Evolutionary conservation across 2,329 filamentous ascomycete genomes (phyloP).

Genomic region (Xylariaceae sp.): DNA sequence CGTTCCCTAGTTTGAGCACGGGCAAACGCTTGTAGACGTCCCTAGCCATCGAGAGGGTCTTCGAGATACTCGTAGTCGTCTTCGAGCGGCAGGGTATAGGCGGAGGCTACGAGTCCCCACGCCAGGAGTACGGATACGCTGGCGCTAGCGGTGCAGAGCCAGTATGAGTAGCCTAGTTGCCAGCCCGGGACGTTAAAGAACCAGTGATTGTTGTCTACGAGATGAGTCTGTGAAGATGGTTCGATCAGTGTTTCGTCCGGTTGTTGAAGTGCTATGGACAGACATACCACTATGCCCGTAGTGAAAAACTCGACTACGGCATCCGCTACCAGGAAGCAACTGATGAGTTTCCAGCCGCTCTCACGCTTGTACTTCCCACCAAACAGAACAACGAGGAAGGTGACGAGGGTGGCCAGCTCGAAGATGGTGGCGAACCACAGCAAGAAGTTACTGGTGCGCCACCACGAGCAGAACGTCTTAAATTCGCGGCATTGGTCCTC

Average conservation of each 20-base stretch:
- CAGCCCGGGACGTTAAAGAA: slow-evolving; percentile 78
- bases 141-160: slow-evolving; percentile 60
- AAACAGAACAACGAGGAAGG: slow-evolving; percentile 70
- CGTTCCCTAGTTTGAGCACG: too few relatives aligned
- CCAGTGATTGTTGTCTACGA: slow-evolving; percentile 71
- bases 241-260: too few relatives aligned
- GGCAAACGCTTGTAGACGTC: not conserved
- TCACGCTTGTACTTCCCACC: slow-evolving; percentile 79
- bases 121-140: slow-evolving; percentile 50
- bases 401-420: slow-evolving; percentile 75
- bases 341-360: slow-evolving; percentile 75
- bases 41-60: slow-evolving; percentile 41
- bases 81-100: slow-evolving; percentile 69
- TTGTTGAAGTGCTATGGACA: not conserved
- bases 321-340: slow-evolving; percentile 60
- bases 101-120: slow-evolving; percentile 60
- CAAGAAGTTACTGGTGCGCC: slow-evolving; percentile 82
- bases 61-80: slow-evolving; percentile 75
- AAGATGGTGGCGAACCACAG: slow-evolving; percentile 81
- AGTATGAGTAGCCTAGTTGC: slow-evolving; percentile 75
- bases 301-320: slow-evolving; percentile 68
- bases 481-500: slow-evolving; percentile 64
- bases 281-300: slow-evolving; percentile 78
- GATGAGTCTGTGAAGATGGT: slow-evolving; percentile 58
- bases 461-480: slow-evolving; percentile 84